These are phyloP conservation scores for Diplodia scrobiculata DNA, from an alignment of 2,329 filamentous ascomycete genomes.

Conservation along the genomic window DNA sequence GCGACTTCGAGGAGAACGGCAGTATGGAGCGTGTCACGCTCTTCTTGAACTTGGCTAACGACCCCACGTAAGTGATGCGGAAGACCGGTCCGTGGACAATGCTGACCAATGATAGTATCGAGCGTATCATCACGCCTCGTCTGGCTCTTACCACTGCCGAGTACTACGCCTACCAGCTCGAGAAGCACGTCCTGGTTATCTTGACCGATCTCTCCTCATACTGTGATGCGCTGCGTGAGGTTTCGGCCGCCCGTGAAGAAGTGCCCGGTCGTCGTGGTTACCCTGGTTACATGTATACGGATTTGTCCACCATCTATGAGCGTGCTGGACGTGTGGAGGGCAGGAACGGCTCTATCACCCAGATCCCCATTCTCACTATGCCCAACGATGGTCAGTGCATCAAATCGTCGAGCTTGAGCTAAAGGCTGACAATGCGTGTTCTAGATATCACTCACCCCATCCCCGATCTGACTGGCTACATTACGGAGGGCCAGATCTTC, in stretches of 20 bases:
- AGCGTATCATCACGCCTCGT: conserved; percentile 99
- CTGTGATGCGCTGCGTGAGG: conserved; percentile 97
- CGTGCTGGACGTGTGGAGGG: conserved; percentile 96
- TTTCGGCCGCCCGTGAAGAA: conserved; percentile 96
- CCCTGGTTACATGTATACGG: conserved; percentile 99
- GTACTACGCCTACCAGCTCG: conserved; percentile 99
- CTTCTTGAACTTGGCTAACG: conserved; percentile 98
- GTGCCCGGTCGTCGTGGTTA: conserved; percentile 98
- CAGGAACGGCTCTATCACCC: conserved; percentile 96
- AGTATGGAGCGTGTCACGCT: conserved; percentile 95
- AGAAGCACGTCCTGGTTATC: conserved; percentile 99
- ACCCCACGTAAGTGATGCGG: conserved; percentile 75
- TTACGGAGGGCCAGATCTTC: conserved; percentile 98
- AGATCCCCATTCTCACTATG: conserved; percentile 99
- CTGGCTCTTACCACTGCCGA: conserved; percentile 96
- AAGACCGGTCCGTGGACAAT: conserved; percentile 11
- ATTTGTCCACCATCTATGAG: conserved; percentile 99
- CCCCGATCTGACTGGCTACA: conserved; percentile 97
- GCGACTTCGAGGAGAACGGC: conserved; percentile 98
- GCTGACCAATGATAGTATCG: conserved; percentile 65
- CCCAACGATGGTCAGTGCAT: conserved; percentile 79
- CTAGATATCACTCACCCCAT: conserved; percentile 96
- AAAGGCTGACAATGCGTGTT: neutral
- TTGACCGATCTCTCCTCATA: conserved; percentile 97
- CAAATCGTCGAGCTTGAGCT: neutral